These are phyloP conservation scores for Trichoderma sp. DNA, from an alignment of 2,329 filamentous ascomycete genomes.

Conservation along the genomic window DNA sequence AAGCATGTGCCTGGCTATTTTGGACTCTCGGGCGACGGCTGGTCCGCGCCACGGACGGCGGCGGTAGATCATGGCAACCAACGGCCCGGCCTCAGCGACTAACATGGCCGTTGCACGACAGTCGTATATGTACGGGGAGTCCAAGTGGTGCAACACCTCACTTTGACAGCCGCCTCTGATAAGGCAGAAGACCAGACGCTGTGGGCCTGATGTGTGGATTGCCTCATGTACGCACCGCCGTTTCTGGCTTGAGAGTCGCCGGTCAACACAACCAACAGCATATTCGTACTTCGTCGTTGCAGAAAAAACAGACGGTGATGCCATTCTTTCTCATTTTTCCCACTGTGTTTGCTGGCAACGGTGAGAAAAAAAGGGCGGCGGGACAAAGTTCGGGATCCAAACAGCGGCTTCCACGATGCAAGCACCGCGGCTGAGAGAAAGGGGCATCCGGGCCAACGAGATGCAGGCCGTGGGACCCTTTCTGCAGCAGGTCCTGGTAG, in stretches of 20 bases:
- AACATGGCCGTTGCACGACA: slow-evolving; percentile 1
- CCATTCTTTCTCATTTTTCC: neutral
- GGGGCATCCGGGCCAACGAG: neutral
- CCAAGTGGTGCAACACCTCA: neutral
- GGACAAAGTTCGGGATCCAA: neutral
- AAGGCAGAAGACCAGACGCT: neutral
- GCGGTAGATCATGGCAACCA: slow-evolving; percentile 20
- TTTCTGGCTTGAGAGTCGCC: neutral
- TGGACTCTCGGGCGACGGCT: neutral
- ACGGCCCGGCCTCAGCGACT: neutral
- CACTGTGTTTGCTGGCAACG: neutral
- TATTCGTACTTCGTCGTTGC: neutral
- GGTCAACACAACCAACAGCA: neutral
- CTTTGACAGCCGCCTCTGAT: neutral
- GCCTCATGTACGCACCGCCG: neutral
- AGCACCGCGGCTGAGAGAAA: neutral
- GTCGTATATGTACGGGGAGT: slow-evolving; percentile 7
- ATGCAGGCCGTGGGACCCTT: slow-evolving; percentile 14
- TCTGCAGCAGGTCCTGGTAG: neutral
- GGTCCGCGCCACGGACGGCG: slow-evolving; percentile 16
- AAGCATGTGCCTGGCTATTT: slow-evolving; percentile 2
- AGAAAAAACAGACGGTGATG: neutral
- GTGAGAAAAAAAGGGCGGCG: neutral
- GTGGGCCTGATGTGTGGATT: neutral
- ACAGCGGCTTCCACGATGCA: neutral